Evolutionary conservation across 129 eudicot species (phyloP).

Genomic region (Smallanthus sonchifolius): DNA sequence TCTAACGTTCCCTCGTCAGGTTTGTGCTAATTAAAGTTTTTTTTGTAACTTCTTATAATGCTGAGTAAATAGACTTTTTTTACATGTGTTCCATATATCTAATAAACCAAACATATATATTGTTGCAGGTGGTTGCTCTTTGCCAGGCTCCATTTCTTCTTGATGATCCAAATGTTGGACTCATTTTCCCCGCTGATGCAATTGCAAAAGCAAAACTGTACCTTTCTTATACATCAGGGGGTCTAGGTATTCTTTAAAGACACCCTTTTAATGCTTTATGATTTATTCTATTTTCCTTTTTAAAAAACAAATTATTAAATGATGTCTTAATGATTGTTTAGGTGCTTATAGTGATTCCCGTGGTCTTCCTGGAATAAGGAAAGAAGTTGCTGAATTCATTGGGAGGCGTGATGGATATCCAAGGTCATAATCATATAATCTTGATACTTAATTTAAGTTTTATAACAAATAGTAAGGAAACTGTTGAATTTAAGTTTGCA

Average conservation of each 20-base stretch:
- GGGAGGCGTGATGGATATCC: conserved; percentile 99
- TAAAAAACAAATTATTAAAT: background rate
- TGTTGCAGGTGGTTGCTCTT: conserved; percentile 89
- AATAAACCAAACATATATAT: conserved; percentile 4
- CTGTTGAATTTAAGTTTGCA: background rate
- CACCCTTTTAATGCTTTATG: background rate
- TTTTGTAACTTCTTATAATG: conserved; percentile 3
- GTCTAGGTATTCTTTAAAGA: conserved; percentile 62
- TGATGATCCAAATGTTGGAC: conserved; percentile 98
- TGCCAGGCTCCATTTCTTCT: conserved; percentile 99
- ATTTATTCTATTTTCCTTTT: background rate
- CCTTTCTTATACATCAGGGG: conserved; percentile 82
- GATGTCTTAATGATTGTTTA: conserved; percentile 24
- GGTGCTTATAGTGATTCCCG: conserved; percentile 99
- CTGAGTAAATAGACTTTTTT: background rate
- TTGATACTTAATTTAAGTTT: background rate
- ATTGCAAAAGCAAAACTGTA: conserved; percentile 92
- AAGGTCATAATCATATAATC: conserved; percentile 40
- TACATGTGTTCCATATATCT: background rate
- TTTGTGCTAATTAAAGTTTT: conserved; percentile 11
- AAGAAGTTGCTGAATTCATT: conserved; percentile 92
- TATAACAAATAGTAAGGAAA: background rate
- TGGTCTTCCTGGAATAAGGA: conserved; percentile 94
- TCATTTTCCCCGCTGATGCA: conserved; percentile 91
- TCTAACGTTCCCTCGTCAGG: conserved; percentile 98